Conservation (phyloP, 768 basidiomycete species). For the Tricholoma hemisulphureum region DNA sequence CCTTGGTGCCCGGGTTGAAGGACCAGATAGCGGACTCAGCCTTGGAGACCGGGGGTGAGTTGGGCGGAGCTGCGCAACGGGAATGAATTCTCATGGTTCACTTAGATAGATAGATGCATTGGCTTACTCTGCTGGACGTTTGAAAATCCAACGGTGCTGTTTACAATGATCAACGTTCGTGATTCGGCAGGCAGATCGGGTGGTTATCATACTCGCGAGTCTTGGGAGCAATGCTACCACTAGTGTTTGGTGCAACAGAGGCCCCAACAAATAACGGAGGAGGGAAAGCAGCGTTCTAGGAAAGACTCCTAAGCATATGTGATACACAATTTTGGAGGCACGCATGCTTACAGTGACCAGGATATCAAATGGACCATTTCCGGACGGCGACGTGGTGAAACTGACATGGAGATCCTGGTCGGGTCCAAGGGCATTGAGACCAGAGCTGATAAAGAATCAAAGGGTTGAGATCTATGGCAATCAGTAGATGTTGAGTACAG, state of each 20-base stretch:
- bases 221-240: slow-evolving; percentile 7
- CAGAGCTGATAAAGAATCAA: slow-evolving; percentile 24
- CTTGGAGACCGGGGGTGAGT: slow-evolving; percentile 29
- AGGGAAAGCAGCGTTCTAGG: slow-evolving; percentile 40
- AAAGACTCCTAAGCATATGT: background rate
- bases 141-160: slow-evolving; percentile 34
- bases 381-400: slow-evolving; percentile 25
- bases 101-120: background rate
- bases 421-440: slow-evolving; percentile 31
- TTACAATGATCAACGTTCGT: background rate
- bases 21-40: slow-evolving; percentile 51
- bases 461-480: too few relatives aligned
- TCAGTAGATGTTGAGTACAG: background rate
- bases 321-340: background rate
- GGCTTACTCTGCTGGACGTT: slow-evolving; percentile 37
- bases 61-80: slow-evolving; percentile 28
- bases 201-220: slow-evolving; percentile 18
- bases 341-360: slow-evolving; percentile 32
- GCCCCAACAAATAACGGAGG: slow-evolving; percentile 41
- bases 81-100: background rate
- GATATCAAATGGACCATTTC: slow-evolving; percentile 31
- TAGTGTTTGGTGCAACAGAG: slow-evolving; percentile 14
- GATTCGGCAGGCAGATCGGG: background rate
- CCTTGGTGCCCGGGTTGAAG: slow-evolving; percentile 33
- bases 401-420: slow-evolving; percentile 33